Evolutionary conservation across 2,329 filamentous ascomycete species (phyloP).

Genomic region (Incumbomyces lentus): DNA sequence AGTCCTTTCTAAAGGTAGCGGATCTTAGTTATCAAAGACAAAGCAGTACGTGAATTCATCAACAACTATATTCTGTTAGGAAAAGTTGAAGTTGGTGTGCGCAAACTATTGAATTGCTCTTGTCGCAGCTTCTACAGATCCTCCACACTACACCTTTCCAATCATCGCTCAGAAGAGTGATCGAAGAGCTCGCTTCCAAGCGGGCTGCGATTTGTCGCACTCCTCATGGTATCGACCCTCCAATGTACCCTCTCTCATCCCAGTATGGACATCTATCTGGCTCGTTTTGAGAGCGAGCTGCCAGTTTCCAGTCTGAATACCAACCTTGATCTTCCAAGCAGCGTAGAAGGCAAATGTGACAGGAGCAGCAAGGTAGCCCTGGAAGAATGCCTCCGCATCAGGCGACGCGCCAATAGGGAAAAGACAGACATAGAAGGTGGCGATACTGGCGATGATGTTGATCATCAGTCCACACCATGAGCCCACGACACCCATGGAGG

Average conservation of each 20-base stretch:
- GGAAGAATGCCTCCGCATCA: conserved; percentile 36
- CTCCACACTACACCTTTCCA: neutral
- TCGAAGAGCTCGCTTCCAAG: neutral
- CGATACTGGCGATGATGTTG: conserved; percentile 65
- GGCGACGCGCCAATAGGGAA: conserved; percentile 52
- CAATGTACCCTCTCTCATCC: conserved; percentile 12
- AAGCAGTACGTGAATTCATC: too few species aligned
- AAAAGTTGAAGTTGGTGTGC: too few species aligned
- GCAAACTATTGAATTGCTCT: too few species aligned
- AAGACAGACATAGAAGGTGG: conserved; percentile 81
- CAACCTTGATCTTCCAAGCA: conserved; percentile 25
- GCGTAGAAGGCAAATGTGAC: conserved; percentile 34
- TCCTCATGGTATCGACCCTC: conserved; percentile 8
- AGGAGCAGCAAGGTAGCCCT: conserved; percentile 37
- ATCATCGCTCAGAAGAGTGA: neutral
- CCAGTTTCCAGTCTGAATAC: conserved; percentile 16
- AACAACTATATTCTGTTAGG: too few species aligned
- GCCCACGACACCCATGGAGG: conserved; percentile 66
- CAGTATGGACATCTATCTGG: conserved; percentile 16
- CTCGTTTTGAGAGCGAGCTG: conserved; percentile 11
- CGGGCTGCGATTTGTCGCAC: neutral
- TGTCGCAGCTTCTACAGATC: too few species aligned
- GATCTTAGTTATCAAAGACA: too few species aligned
- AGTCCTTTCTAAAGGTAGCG: too few species aligned
- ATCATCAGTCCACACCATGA: conserved; percentile 71